Evolutionary conservation across 2,329 filamentous ascomycete genomes (phyloP), one percentile per base, ranked within the genome.

Genomic region (Pseudopithomyces maydicus): DNA sequence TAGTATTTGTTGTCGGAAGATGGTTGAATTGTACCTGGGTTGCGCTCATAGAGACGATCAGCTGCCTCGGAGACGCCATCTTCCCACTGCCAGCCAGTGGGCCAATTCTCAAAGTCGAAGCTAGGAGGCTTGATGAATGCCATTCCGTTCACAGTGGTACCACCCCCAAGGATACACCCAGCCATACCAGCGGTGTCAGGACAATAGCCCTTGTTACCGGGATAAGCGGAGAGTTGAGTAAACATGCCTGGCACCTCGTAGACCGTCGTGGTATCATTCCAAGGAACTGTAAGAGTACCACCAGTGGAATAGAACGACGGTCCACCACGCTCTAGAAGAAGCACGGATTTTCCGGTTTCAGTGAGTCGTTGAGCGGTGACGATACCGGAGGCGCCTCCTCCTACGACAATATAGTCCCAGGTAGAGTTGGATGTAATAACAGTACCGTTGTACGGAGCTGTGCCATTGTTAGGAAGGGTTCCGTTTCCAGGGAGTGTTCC

Each of bases 361-460:
- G 72, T 73, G 10, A 78, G 66, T 15, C 74, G 68, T 55, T 74
- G 69, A 3, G 76, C 75, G 1, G 69, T 67, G 19, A 78, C 65
- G 55, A 78, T 65, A 22, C 77, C 76, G 4, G 74, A 69, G 12
- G 74, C 69, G 17, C 76, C 76, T 22, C 69, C 76, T 38, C 76
- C 76, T 1, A 74, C 75, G 10, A 79, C 70, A 17, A 79, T 78
- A 49, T 76, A 76, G 48, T 79, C 76, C 56, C 77, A 78, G 2
- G 75, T 77, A 1, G 58, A 55, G 64, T 77, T 77, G 6, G 50
- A 58, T 15, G 54, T 36, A n/a, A 54, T 23, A 5, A 56, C 44
- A 4, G 59, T 59, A 3, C 47, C 54, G 38, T 62, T 58, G 42
- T 15, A 45, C 3, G 59, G 58, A 3, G 33, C 43, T 22, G 54